These are phyloP conservation scores for Rhizophagus clarus DNA, from an alignment of 192 early-diverging fungal species.

Conservation along the genomic window DNA sequence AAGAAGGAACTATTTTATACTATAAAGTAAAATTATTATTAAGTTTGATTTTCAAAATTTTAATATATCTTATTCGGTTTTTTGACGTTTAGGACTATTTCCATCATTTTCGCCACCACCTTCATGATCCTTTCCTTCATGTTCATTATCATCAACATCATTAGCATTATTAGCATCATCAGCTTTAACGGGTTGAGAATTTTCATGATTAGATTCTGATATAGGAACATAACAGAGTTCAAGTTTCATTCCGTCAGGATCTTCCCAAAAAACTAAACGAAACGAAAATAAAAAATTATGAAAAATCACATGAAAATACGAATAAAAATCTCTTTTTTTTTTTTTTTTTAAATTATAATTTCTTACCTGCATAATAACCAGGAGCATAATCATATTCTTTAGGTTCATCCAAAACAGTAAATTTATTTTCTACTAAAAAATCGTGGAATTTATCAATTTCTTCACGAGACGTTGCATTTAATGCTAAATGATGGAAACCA, in stretches of 20 bases:
- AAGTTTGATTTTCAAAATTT: background rate
- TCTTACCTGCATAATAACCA: slow-evolving; percentile 20
- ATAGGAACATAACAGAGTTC: background rate
- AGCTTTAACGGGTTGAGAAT: background rate
- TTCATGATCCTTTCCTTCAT: slow-evolving; percentile 4
- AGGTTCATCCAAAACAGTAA: slow-evolving; percentile 1
- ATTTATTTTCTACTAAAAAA: background rate
- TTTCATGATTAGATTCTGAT: background rate
- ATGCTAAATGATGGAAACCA: slow-evolving; percentile 6
- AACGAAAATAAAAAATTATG: background rate
- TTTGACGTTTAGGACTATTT: background rate
- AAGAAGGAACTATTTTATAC: too few relatives aligned
- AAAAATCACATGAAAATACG: background rate
- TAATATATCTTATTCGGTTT: background rate
- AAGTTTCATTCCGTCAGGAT: slow-evolving; percentile 17
- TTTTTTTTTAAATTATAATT: too few relatives aligned
- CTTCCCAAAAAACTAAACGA: slow-evolving; percentile 13
- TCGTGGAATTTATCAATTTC: slow-evolving; percentile 12
- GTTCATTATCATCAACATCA: background rate
- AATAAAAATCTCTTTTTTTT: too few relatives aligned
- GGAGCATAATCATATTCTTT: slow-evolving; percentile 1
- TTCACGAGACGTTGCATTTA: background rate
- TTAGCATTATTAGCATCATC: background rate
- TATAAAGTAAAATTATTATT: too few relatives aligned
- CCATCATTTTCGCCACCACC: background rate